Base-by-base conservation (phyloP, 2,329 filamentous ascomycete species). In the Trichoderma breve region DNA sequence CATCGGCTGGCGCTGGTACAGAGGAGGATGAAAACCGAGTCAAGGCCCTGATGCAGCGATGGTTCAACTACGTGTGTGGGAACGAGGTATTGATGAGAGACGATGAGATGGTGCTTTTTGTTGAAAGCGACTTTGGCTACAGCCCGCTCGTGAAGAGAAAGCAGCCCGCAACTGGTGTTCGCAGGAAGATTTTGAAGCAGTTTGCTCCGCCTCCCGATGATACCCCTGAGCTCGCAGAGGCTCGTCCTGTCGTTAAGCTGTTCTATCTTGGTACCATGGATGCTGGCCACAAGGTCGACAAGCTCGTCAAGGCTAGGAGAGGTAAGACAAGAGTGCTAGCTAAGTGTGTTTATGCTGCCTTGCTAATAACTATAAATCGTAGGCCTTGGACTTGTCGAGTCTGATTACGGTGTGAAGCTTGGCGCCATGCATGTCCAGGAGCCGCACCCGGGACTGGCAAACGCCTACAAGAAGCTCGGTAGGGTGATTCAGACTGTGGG, bases 61-160 rank as follows among this genome's bases (percentile, higher is more conserved):
- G 96, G 96, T 87, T 99, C 77, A 98, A 97, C 81, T 93, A 93
- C 72, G 92, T 99, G 24, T 97, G 96, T 83, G 89, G 89, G 78
- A 98, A 96, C 76, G 95, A 98, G 43, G 91, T 97, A 1, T 88
- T 99, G 8, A 97, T 97, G 86, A 90, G 92, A 74, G 96, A 99
- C 80, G 95, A 98, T 74, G 96, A 99, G 83, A 95, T 98, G 90
- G 90, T 98, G 6, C 91, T 98, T 73, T 99, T 99, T 78, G 94
- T 99, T n/a, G 96, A 99, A 83, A 97, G 94, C 79, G 96, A 99
- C 81, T 98, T 98, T 81, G 96, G 96, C 53, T 99, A 99, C 82
- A 98, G 94, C 78, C 96, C 96, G 1, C 92, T 98, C 78, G 91
- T 98, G 61, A 92, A 95, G 81, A 94, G 94, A 87, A 97, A 97